Base-by-base conservation (phyloP, 495 filamentous ascomycete species). In the Copromyces sp. region DNA sequence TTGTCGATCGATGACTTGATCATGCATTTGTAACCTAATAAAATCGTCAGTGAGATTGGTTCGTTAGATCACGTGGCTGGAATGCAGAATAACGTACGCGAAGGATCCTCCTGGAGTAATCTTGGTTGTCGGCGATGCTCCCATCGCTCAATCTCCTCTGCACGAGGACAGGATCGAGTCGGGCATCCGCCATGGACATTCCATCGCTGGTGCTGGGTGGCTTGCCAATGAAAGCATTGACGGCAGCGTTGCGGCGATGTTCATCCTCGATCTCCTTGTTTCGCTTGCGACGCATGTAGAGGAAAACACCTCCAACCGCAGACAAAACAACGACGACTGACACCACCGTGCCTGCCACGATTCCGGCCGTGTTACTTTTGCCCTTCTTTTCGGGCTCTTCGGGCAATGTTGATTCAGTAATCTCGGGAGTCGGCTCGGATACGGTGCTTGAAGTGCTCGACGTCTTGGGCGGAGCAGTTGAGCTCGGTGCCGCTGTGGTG, bases 41-140 rank as follows among this genome's bases (percentile, higher is more conserved):
- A 72, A 0, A 32, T 0, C 39, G 74, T 84, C 75, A 83, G 82
- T 77, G 39, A 73, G 42, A 14, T 75, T 53, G 12, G 20, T 37
- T 14, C 35, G 53, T 4, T 4, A 32, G 11, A 4, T 32, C 29
- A 68, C 14, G 35, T 32, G 39, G 24, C 42, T 29, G 35, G 3
- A 20, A 32, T 20, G 41, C 14, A 16, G 6, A 20, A 72, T 53
- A 4, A 82, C 87, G 72, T 84, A 95, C 95, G 89, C 95, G 93
- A 79, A 99, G 86, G 81, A 99, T 97, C 78, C 92, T 91, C 81
- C 95, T 89, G 72, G 95, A 98, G 83, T 98, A 99, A 82, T 98
- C 95, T 80, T 96, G 89, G 82, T 97, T 95, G 80, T 99, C 96
- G 76, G 94, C 95, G 79, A 99, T 98, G 83, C 95, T 98, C 76